These are phyloP conservation scores for Limonium bicolor DNA, from an alignment of 148 eudicot genomes.

Conservation along the genomic window DNA sequence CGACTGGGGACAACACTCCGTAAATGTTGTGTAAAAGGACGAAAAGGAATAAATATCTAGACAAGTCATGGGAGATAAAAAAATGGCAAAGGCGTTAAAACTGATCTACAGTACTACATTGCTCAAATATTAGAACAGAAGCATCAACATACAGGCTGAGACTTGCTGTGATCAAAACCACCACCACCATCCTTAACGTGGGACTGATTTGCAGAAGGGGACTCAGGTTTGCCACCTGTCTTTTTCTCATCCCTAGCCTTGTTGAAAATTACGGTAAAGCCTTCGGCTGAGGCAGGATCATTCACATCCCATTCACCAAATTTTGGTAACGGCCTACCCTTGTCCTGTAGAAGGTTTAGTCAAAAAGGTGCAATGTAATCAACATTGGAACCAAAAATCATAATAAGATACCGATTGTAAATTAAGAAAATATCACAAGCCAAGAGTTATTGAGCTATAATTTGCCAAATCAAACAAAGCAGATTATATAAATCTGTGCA, in stretches of 20 bases:
- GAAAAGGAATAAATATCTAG: not conserved
- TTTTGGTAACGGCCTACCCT: conserved; percentile 76
- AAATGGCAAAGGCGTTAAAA: not conserved
- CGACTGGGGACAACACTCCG: too few species aligned
- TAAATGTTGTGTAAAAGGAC: too few species aligned
- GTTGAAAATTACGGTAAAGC: conserved; percentile 76
- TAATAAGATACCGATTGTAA: too few species aligned
- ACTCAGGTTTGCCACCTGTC: conserved; percentile 67
- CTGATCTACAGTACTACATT: not conserved
- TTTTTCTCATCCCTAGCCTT: conserved; percentile 89
- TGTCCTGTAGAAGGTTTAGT: conserved; percentile 43
- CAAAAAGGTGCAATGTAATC: too few species aligned
- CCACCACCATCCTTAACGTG: conserved; percentile 23
- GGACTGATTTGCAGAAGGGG: conserved; percentile 40
- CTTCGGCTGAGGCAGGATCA: conserved; percentile 87
- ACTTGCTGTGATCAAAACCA: conserved; percentile 34
- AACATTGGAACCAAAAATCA: too few species aligned
- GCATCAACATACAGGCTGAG: conserved; percentile 46
- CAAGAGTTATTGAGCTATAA: too few species aligned
- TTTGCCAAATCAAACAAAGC: too few species aligned
- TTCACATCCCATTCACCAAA: conserved; percentile 91
- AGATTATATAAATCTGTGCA: too few species aligned
- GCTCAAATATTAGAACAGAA: not conserved
- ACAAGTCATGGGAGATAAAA: not conserved
- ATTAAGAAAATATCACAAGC: too few species aligned